Base-by-base conservation (phyloP, 2,329 filamentous ascomycete genomes). In the Pleochaeta shiraiana region DNA sequence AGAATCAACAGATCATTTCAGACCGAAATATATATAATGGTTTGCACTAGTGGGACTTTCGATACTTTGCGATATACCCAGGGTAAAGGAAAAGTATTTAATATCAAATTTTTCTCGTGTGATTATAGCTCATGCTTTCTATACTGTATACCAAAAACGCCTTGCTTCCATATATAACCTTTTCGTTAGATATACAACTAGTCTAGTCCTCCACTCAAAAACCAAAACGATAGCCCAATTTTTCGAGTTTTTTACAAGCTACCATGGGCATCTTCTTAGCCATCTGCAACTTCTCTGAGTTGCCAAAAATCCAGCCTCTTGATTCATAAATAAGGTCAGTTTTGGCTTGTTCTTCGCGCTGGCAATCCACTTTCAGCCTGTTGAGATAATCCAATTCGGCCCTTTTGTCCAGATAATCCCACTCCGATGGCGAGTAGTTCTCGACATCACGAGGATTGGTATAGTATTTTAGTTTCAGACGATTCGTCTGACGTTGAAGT, bases 391-490 rank as follows among this genome's bases (percentile, higher is more conserved):
- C 82, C 3, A 81, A 75, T 73, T 97, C 92, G 59, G 90, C 93
- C 65, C 79, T 79, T 68, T 83, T 80, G 73, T 97, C 93, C 34
- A 98, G 77, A 69, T 86, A 81, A 60, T 78, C 77, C 71, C 95
- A 82, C 73, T 93, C 87, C 65, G 81, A 79, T 12, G 80, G 74
- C 64, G 80, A 84, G 73, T 84, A 91, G 39, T 85, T 82, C 31
- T 81, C 79, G 33, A 95, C 81, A 31, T 96, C 91, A 4, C 74
- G 73, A 0, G 90, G 90, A 72, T 95, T 85, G 67, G 97, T 81
- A 72, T 82, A 98, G 77, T 97, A 98, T 66, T 88, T 81, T 63
- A 95, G 79, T 63, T 86, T 83, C 67, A 90, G 79, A 64, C 83
- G 82, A 0, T 81, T 80, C 28, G 87, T 92, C 28, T 79, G 82